Conservation (phyloP, 495 filamentous ascomycete species). For the Zalerion maritima region DNA sequence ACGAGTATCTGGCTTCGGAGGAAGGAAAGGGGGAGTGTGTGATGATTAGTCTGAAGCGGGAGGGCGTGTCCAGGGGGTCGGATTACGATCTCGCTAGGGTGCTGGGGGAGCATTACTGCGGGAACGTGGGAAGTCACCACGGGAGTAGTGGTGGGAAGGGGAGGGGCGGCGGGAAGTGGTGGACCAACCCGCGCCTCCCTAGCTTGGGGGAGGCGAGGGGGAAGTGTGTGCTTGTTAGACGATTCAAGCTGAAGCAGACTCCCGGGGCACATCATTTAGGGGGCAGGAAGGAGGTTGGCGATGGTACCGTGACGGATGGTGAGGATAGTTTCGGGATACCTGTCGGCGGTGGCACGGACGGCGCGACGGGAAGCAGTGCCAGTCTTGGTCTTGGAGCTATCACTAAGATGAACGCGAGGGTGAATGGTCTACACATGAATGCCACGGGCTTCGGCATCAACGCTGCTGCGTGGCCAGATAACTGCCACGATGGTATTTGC, state of each 20-base stretch:
- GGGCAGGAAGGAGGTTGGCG: too few relatives aligned
- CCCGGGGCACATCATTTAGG: too few relatives aligned
- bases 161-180: constrained; percentile 51
- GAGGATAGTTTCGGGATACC: too few relatives aligned
- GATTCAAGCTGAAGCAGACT: too few relatives aligned
- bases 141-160: too few relatives aligned
- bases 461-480: constrained; percentile 75
- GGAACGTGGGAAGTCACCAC: constrained; percentile 32
- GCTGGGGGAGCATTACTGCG: constrained; percentile 55
- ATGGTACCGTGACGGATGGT: too few relatives aligned
- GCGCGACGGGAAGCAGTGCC: too few relatives aligned
- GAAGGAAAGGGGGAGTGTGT: constrained; percentile 65
- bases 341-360: too few relatives aligned
- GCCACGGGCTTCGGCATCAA: constrained; percentile 76
- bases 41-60: constrained; percentile 80
- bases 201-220: constrained; percentile 67
- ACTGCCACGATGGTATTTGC: constrained; percentile 60
- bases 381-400: too few relatives aligned
- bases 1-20: constrained; percentile 61
- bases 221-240: constrained; percentile 72
- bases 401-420: too few relatives aligned
- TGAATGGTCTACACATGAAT: constrained; percentile 1
- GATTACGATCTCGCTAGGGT: constrained; percentile 66
- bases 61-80: constrained; percentile 65
- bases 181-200: constrained; percentile 63